Conservation (phyloP, 768 basidiomycete species). For the Gymnopilus junonius region DNA sequence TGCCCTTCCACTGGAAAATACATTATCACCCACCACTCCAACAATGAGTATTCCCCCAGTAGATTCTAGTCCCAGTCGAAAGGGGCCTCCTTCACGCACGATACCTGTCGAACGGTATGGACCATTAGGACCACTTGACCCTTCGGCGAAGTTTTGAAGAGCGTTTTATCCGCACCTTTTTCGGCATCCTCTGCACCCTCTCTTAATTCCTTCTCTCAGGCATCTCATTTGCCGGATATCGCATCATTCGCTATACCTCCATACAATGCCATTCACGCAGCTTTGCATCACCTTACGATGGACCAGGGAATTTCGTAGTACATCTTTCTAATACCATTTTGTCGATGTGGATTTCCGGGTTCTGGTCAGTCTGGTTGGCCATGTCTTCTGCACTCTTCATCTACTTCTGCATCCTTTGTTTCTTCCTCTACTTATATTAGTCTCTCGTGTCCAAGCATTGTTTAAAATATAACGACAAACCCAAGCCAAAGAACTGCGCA, state of each 20-base stretch:
- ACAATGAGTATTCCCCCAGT: constrained; percentile 29
- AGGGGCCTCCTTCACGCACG: constrained; percentile 15
- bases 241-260: constrained; percentile 44
- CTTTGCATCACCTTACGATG: constrained; percentile 34
- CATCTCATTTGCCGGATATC: constrained; percentile 30
- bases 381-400: constrained; percentile 16
- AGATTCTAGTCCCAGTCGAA: constrained; percentile 18
- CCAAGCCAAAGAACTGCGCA: not conserved
- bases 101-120: constrained; percentile 49
- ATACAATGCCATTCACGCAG: constrained; percentile 35
- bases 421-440: constrained; percentile 16
- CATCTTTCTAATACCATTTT: constrained; percentile 38
- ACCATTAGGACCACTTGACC: constrained; percentile 65
- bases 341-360: constrained; percentile 20
- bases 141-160: constrained; percentile 54
- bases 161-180: constrained; percentile 12
- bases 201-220: constrained; percentile 19
- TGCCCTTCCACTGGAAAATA: constrained; percentile 31
- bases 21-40: constrained; percentile 46
- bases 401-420: constrained; percentile 18
- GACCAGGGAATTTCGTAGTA: constrained; percentile 35
- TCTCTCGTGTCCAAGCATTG: constrained; percentile 12
- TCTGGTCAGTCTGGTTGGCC: constrained; percentile 13
- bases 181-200: constrained; percentile 24
- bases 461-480: constrained; percentile 15